Conservation (phyloP, 768 basidiomycete genomes). For the Lactifluus pinguis region DNA sequence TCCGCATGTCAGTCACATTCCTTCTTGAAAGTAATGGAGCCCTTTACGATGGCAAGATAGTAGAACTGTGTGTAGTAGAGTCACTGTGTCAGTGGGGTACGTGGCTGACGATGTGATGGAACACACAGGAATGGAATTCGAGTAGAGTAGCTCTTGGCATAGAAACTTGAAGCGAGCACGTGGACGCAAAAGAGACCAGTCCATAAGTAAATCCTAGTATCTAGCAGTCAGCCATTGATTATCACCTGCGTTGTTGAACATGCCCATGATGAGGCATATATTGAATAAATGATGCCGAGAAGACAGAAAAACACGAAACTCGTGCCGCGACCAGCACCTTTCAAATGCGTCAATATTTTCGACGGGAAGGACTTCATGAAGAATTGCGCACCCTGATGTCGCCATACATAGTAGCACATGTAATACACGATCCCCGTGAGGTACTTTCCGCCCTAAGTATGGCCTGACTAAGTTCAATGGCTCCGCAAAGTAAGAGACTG, state of each 20-base stretch:
- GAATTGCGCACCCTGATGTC: constrained; percentile 42
- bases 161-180: constrained; percentile 51
- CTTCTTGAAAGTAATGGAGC: constrained; percentile 10
- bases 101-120: neutral
- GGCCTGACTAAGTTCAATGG: neutral
- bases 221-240: neutral
- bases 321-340: constrained; percentile 33
- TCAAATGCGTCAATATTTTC: neutral
- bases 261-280: constrained; percentile 78
- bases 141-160: constrained; percentile 68
- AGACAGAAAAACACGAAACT: constrained; percentile 65
- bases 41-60: constrained; percentile 63
- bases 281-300: constrained; percentile 48
- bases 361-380: neutral
- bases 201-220: constrained; percentile 75
- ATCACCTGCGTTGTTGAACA: constrained; percentile 18
- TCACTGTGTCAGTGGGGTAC: neutral
- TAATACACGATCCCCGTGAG: constrained; percentile 53
- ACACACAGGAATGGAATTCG: constrained; percentile 48
- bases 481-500: neutral
- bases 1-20: neutral
- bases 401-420: constrained; percentile 71
- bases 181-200: constrained; percentile 77
- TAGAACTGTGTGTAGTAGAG: constrained; percentile 41
- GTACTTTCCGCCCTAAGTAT: constrained; percentile 75